Percentiles rank a stretch among this genome's conserved stretches.
phyloP scores from a whole-genome alignment of 140 eudicot species.

The Senecio squalidus region DNA sequence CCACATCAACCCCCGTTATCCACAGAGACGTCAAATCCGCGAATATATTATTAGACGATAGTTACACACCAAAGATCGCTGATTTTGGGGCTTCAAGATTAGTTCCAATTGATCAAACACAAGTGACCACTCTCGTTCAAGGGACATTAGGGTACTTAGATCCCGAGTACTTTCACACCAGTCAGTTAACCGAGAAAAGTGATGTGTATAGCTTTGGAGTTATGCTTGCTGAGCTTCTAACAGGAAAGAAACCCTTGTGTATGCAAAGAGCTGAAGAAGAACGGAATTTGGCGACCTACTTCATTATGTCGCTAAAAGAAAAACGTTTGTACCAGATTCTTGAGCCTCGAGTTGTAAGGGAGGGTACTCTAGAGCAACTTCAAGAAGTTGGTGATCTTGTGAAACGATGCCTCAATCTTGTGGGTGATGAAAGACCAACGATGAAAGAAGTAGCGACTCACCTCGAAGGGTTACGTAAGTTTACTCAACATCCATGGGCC shows the following conservation, averaged over 20 bases:
- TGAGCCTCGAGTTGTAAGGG: slow-evolving; percentile 12
- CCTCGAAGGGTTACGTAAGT: slow-evolving; percentile 22
- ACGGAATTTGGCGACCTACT: slow-evolving; percentile 5
- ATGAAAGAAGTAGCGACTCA: slow-evolving; percentile 18
- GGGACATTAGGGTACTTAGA: slow-evolving; percentile 19
- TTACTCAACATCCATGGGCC: slow-evolving; percentile 18
- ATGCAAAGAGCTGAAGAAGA: neutral
- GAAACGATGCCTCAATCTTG: slow-evolving; percentile 13
- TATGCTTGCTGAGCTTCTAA: slow-evolving; percentile 20
- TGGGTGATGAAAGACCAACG: slow-evolving; percentile 19
- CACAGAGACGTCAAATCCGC: slow-evolving; percentile 18
- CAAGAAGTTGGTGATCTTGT: slow-evolving; percentile 15
- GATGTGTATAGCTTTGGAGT: no score
- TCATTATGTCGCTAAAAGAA: neutral
- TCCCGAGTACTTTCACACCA: no score
- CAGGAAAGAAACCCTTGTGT: slow-evolving; percentile 10
- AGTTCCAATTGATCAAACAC: slow-evolving; percentile 16
- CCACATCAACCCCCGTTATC: slow-evolving; percentile 5
- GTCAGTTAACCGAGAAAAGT: no score
- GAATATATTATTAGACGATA: slow-evolving; percentile 21
- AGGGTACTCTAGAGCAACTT: slow-evolving; percentile 19
- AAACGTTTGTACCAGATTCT: slow-evolving; percentile 16
- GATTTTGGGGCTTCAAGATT: slow-evolving; percentile 26
- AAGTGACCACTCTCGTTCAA: no score
- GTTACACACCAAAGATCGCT: slow-evolving; percentile 12